Percentiles rank a stretch among this genome's conserved stretches.
These are phyloP conservation scores for Irpex sp. DNA, from an alignment of 1,284 basidiomycete species.

Conservation along the genomic window DNA sequence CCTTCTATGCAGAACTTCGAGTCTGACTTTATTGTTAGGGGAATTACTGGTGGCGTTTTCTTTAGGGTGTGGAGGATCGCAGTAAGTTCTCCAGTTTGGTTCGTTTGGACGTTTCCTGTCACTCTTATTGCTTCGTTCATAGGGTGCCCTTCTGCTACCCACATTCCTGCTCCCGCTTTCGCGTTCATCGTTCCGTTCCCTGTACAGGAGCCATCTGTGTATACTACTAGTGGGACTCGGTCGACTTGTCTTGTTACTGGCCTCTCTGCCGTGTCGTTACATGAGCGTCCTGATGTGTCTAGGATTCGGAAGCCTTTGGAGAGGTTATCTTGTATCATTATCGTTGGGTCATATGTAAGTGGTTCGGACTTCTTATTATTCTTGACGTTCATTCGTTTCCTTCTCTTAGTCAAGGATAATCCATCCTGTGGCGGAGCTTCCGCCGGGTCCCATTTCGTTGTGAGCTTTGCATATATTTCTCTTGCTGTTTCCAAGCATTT, in stretches of 20 bases:
- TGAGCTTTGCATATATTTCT: not conserved
- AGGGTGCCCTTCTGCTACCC: not conserved
- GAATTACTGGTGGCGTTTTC: not conserved
- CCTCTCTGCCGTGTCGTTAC: not conserved
- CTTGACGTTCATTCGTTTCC: not conserved
- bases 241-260: not conserved
- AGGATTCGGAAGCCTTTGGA: not conserved
- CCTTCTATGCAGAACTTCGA: constrained; percentile 6
- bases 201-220: constrained; percentile 26
- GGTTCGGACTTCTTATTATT: not conserved
- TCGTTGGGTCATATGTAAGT: not conserved
- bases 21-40: constrained; percentile 5
- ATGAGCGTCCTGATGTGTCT: too few species aligned
- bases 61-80: not conserved
- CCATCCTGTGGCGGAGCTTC: not conserved
- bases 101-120: constrained; percentile 6
- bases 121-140: constrained; percentile 1
- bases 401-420: not conserved
- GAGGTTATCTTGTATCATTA: not conserved
- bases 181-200: constrained; percentile 16
- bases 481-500: not conserved
- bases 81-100: constrained; percentile 12
- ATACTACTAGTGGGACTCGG: constrained; percentile 15
- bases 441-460: not conserved
- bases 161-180: constrained; percentile 12